These are phyloP conservation scores for Phylloboletellus chloephorus DNA, from an alignment of 1,284 basidiomycete genomes.

Conservation along the genomic window DNA sequence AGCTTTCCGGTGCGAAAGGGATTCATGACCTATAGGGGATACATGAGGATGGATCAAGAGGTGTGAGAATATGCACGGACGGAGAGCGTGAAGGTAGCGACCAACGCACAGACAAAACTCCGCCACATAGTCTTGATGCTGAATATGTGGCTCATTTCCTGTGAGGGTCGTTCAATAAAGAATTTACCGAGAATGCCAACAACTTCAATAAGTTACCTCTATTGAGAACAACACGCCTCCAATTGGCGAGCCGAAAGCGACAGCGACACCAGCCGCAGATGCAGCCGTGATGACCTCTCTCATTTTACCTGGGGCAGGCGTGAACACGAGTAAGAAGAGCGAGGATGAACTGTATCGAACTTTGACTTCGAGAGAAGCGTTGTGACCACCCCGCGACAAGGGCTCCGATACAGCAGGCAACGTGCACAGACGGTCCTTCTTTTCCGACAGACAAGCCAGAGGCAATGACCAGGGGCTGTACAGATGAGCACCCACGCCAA, in stretches of 20 bases:
- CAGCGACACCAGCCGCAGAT: conserved; percentile 95
- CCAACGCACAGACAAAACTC: conserved; percentile 94
- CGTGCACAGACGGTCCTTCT: conserved; percentile 97
- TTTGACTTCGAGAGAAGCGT: conserved; percentile 83
- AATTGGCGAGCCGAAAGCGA: conserved; percentile 96
- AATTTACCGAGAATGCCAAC: conserved; percentile 1
- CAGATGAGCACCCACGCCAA: conserved; percentile 9
- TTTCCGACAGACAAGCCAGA: conserved; percentile 97
- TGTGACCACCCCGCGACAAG: conserved; percentile 81
- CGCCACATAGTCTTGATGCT: conserved; percentile 98
- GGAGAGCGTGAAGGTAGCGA: conserved; percentile 93
- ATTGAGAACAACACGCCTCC: conserved; percentile 95
- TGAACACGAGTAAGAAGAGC: conserved; percentile 9
- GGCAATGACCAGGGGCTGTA: conserved; percentile 91
- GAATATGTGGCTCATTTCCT: conserved; percentile 98
- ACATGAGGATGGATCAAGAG: conserved; percentile 16
- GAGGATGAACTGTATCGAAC: conserved; percentile 40
- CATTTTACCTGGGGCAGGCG: conserved; percentile 71
- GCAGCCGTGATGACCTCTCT: conserved; percentile 93
- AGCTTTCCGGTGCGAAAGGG: conserved; percentile 98
- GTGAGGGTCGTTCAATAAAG: conserved; percentile 8
- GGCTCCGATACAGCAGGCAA: conserved; percentile 91
- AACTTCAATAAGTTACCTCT: conserved; percentile 42
- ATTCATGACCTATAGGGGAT: conserved; percentile 77
- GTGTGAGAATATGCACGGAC: conserved; percentile 45